These are phyloP conservation scores for Dipteronia dyeriana DNA, from an alignment of 345 rosid species.

Conservation along the genomic window DNA sequence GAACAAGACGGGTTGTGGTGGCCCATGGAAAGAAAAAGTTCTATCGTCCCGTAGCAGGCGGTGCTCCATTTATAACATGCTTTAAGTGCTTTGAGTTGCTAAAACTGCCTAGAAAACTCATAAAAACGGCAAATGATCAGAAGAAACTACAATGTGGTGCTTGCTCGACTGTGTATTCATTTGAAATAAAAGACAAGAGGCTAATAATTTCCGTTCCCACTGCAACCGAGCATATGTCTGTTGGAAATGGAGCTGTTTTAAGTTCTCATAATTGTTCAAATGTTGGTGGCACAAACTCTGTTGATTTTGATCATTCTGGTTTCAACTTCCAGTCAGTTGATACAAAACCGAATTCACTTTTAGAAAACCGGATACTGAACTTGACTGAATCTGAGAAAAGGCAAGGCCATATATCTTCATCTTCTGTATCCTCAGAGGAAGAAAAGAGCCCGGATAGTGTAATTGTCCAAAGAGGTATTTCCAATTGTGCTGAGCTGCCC, in stretches of 20 bases:
- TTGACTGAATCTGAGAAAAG: slow-evolving; percentile 17
- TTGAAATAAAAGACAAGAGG: slow-evolving; percentile 41
- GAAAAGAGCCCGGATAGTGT: slow-evolving; percentile 26
- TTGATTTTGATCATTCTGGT: slow-evolving; percentile 22
- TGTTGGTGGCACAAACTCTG: slow-evolving; percentile 16
- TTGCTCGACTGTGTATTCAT: slow-evolving; percentile 49
- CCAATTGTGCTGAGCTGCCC: slow-evolving; percentile 33
- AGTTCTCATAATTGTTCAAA: slow-evolving; percentile 14
- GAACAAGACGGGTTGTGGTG: slow-evolving; percentile 29
- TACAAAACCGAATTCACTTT: slow-evolving; percentile 9
- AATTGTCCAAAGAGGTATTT: slow-evolving; percentile 15
- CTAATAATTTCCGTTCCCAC: slow-evolving; percentile 37
- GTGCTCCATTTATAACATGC: slow-evolving; percentile 69
- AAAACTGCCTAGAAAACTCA: slow-evolving; percentile 49
- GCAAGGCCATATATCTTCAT: slow-evolving; percentile 26
- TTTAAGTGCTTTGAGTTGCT: slow-evolving; percentile 59
- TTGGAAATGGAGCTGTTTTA: slow-evolving; percentile 2
- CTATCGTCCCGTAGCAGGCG: slow-evolving; percentile 56
- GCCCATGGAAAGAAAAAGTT: slow-evolving; percentile 31
- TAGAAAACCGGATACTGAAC: slow-evolving; percentile 26
- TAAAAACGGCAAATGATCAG: slow-evolving; percentile 30
- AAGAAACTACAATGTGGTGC: slow-evolving; percentile 59
- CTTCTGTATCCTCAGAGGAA: slow-evolving; percentile 29
- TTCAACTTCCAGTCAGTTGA: slow-evolving; percentile 11
- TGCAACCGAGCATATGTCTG: slow-evolving; percentile 20